These are phyloP conservation scores for Aureobasidium sp. DNA, from an alignment of 2,329 filamentous ascomycete genomes.

Conservation along the genomic window DNA sequence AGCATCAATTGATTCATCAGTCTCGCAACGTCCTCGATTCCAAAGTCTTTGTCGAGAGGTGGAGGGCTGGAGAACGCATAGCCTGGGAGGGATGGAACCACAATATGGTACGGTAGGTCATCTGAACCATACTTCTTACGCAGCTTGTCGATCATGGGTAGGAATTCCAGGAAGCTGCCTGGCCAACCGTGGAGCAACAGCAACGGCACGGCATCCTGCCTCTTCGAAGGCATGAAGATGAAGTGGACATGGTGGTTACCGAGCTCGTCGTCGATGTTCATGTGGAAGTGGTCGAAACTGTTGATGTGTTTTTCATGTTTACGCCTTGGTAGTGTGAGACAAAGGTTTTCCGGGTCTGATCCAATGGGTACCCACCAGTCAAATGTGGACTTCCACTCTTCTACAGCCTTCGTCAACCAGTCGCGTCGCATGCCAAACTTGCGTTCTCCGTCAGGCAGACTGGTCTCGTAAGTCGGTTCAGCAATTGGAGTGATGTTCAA, in stretches of 20 bases:
- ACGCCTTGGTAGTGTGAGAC: too few species aligned
- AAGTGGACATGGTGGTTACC: slow-evolving; percentile 41
- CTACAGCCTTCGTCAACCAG: background rate
- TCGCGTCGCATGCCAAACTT: background rate
- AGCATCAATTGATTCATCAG: slow-evolving; percentile 45
- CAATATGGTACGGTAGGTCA: slow-evolving; percentile 47
- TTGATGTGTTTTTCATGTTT: background rate
- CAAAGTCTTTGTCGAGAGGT: slow-evolving; percentile 38
- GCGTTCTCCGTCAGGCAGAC: background rate
- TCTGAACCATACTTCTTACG: slow-evolving; percentile 37
- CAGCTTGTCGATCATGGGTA: slow-evolving; percentile 42
- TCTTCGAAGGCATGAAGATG: slow-evolving; percentile 44
- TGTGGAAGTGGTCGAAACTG: slow-evolving; percentile 31
- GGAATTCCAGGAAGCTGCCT: slow-evolving; percentile 43
- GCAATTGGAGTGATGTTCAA: background rate
- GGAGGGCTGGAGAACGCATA: slow-evolving; percentile 44
- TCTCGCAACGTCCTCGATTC: slow-evolving; percentile 30
- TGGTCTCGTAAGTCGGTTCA: background rate
- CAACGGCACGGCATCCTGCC: slow-evolving; percentile 41
- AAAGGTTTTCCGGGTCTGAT: too few species aligned
- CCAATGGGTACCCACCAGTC: background rate
- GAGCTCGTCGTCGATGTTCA: slow-evolving; percentile 32
- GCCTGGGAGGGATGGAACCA: slow-evolving; percentile 48
- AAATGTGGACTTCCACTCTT: background rate
- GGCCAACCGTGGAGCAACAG: slow-evolving; percentile 49